These are phyloP conservation scores for Solanum chacoense DNA, from an alignment of 305 asterid species.

Conservation along the genomic window DNA sequence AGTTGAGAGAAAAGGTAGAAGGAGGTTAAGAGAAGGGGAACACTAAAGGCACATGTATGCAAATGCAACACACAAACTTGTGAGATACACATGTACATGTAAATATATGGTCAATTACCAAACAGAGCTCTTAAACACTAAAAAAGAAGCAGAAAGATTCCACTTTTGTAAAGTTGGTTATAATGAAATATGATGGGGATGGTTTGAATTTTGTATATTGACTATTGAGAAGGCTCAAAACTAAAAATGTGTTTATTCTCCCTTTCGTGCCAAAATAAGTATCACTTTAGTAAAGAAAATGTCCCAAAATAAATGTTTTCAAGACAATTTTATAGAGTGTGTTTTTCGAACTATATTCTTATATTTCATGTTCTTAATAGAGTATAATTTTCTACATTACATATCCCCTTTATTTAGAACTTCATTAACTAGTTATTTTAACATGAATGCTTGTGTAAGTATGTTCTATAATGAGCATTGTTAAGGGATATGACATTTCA, in stretches of 20 bases:
- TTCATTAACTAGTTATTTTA: neutral
- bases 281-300: neutral
- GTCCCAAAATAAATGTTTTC: neutral
- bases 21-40: neutral
- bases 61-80: slow-evolving; percentile 2
- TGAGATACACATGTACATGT: neutral
- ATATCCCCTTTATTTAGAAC: neutral
- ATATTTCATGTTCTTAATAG: neutral
- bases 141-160: neutral
- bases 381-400: neutral
- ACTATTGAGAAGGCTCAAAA: neutral
- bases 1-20: neutral
- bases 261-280: neutral
- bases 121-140: neutral
- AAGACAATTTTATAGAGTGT: neutral
- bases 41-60: neutral
- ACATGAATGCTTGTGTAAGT: neutral
- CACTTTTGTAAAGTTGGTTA: slow-evolving; percentile 5
- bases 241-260: neutral
- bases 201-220: neutral
- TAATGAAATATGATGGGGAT: neutral
- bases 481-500: neutral
- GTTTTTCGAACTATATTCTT: neutral
- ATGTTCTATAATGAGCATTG: neutral
- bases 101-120: slow-evolving; percentile 3